phyloP scores from a whole-genome alignment of 441 rosid species.

The Brassica balearica region DNA sequence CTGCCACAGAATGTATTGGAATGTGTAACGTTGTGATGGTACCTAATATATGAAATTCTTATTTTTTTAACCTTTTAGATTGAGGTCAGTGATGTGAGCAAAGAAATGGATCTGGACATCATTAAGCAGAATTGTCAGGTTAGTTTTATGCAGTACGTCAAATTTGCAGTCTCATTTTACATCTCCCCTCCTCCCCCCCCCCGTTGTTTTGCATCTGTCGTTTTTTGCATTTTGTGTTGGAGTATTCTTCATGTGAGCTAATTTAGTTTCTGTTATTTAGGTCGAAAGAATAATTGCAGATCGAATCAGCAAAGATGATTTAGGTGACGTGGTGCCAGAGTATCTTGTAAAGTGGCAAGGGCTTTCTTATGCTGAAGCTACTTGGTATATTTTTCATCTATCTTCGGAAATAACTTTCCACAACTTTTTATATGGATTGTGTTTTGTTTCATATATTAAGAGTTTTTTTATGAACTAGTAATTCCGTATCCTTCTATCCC shows the following conservation, averaged over 20 bases:
- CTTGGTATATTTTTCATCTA: slow-evolving; percentile 66
- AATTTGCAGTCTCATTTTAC: slow-evolving; percentile 17
- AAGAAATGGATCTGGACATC: slow-evolving; percentile 99
- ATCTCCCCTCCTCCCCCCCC: background rate
- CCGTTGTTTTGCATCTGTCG: slow-evolving; percentile 18
- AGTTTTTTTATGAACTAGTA: slow-evolving; percentile 24
- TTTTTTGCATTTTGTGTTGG: slow-evolving; percentile 24
- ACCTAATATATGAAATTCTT: slow-evolving; percentile 17
- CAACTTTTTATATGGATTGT: background rate
- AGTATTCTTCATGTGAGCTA: slow-evolving; percentile 31
- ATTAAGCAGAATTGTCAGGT: slow-evolving; percentile 99
- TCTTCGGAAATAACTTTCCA: slow-evolving; percentile 1
- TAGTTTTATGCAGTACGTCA: slow-evolving; percentile 32
- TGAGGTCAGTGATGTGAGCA: slow-evolving; percentile 98
- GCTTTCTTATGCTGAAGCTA: slow-evolving; percentile 99
- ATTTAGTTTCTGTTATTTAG: slow-evolving; percentile 53
- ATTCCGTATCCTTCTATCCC: slow-evolving; percentile 1
- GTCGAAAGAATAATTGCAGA: slow-evolving; percentile 95
- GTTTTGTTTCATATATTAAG: slow-evolving; percentile 16
- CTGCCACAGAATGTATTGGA: background rate
- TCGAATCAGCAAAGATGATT: slow-evolving; percentile 78
- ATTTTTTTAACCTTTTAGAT: slow-evolving; percentile 58
- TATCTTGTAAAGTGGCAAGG: slow-evolving; percentile 99
- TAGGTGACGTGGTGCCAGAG: slow-evolving; percentile 84
- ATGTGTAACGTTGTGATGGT: slow-evolving; percentile 25